Percentiles rank a stretch among this genome's conserved stretches.
phyloP scores from a whole-genome alignment of 1,284 basidiomycete genomes.

The Ganoderma meredithae region DNA sequence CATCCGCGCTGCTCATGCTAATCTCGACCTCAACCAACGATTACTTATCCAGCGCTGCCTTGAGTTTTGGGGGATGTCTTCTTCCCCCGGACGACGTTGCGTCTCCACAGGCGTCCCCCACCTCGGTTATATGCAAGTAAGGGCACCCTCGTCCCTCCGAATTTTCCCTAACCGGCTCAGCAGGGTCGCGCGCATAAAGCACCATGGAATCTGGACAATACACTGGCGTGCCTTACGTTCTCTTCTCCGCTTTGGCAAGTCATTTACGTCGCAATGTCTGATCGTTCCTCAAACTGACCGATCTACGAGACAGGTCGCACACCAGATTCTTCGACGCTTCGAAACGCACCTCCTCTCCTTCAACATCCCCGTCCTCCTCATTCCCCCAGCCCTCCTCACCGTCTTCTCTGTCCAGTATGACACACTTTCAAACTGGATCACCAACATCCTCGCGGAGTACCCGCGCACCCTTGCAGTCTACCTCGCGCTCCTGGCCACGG shows the following conservation, averaged over 20 bases:
- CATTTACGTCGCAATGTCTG: too few relatives aligned
- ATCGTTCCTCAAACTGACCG: background rate
- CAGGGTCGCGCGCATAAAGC: background rate
- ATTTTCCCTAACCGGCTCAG: background rate
- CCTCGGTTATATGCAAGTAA: background rate
- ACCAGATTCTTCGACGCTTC: conserved; percentile 19
- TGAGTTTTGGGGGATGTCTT: background rate
- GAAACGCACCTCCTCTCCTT: conserved; percentile 13
- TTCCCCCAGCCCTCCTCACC: conserved; percentile 12
- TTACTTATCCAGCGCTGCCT: background rate
- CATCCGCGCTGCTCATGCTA: background rate
- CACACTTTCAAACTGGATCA: background rate
- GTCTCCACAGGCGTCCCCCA: background rate
- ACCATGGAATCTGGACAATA: background rate
- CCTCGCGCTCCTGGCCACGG: background rate
- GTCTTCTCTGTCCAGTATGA: background rate
- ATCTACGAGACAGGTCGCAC: conserved; percentile 13
- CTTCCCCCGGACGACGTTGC: background rate
- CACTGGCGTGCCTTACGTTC: background rate
- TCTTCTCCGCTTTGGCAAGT: background rate
- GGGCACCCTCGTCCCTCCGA: background rate
- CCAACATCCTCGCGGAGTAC: background rate
- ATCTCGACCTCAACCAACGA: background rate
- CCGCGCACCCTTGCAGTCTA: conserved; percentile 23
- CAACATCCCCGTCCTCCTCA: conserved; percentile 8